These are phyloP conservation scores for Pythium phragmitis DNA, from an alignment of 352 stramenopile genomes.

Conservation along the genomic window DNA sequence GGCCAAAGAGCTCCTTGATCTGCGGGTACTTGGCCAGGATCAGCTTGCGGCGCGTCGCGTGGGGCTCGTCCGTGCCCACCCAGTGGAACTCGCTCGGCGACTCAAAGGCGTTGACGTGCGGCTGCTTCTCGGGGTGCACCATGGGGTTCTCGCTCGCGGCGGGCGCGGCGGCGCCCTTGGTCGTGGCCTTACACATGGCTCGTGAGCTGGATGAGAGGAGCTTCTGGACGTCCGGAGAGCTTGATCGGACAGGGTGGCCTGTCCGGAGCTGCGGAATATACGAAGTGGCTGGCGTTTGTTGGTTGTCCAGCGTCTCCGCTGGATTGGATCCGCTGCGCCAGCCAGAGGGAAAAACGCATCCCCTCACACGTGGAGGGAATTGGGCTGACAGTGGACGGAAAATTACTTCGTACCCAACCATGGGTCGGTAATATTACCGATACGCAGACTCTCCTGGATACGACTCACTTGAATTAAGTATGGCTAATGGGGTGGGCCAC, in stretches of 20 bases:
- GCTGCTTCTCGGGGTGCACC: slow-evolving; percentile 32
- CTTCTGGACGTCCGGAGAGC: slow-evolving; percentile 14
- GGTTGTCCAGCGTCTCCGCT: neutral
- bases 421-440: neutral
- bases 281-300: slow-evolving; percentile 18
- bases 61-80: slow-evolving; percentile 82
- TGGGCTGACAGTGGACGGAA: neutral
- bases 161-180: slow-evolving; percentile 35
- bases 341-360: slow-evolving; percentile 6
- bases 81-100: slow-evolving; percentile 77
- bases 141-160: slow-evolving; percentile 38
- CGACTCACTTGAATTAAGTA: slow-evolving; percentile 17
- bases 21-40: slow-evolving; percentile 88
- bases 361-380: slow-evolving; percentile 1
- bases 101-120: slow-evolving; percentile 50
- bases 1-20: slow-evolving; percentile 90
- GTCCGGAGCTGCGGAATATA: slow-evolving; percentile 12
- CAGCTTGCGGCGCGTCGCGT: slow-evolving; percentile 80
- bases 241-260: neutral
- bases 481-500: slow-evolving; percentile 1
- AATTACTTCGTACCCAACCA: neutral
- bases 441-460: neutral
- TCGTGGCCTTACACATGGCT: slow-evolving; percentile 34
- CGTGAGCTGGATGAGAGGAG: neutral
- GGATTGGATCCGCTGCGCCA: slow-evolving; percentile 16